A percentile compares a stretch with the other conserved stretches of the same genome.
Conservation (phyloP, 2,329 filamentous ascomycete species). For the Ceratocystis eucalypticola region DNA sequence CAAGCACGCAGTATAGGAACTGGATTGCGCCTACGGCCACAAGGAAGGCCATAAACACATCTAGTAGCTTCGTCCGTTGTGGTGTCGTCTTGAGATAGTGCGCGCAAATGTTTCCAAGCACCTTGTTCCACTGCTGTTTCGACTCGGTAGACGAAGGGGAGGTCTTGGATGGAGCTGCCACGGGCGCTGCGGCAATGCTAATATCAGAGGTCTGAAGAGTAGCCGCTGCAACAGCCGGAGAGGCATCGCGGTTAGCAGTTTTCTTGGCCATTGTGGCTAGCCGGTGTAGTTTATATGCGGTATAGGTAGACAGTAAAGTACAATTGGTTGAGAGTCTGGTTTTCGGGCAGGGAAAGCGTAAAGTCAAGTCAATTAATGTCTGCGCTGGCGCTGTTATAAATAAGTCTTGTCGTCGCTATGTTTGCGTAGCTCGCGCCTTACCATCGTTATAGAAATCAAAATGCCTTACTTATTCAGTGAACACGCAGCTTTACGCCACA, state of each 20-base stretch:
- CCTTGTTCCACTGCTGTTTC: conserved; percentile 38
- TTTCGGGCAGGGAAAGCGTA: background rate
- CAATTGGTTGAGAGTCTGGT: background rate
- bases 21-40: conserved; percentile 77
- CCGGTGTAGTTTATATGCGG: conserved; percentile 18
- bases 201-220: conserved; percentile 18
- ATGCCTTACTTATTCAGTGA: conserved; percentile 9
- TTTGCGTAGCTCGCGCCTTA: background rate
- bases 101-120: conserved; percentile 56
- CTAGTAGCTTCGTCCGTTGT: conserved; percentile 82
- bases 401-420: background rate
- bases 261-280: conserved; percentile 18
- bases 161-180: conserved; percentile 18
- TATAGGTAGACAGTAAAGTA: conserved; percentile 20
- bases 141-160: conserved; percentile 20
- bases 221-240: conserved; percentile 21
- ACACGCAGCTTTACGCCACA: conserved; percentile 20
- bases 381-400: conserved; percentile 8
- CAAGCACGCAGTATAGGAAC: conserved; percentile 83
- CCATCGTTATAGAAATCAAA: background rate
- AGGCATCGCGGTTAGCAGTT: conserved; percentile 18
- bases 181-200: conserved; percentile 17
- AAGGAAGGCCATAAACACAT: conserved; percentile 80
- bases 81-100: conserved; percentile 72
- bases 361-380: background rate